Evolutionary conservation across 2,329 filamentous ascomycete species (phyloP), one percentile per base, ranked within the genome.

Genomic region (Diaporthe vaccinii): DNA sequence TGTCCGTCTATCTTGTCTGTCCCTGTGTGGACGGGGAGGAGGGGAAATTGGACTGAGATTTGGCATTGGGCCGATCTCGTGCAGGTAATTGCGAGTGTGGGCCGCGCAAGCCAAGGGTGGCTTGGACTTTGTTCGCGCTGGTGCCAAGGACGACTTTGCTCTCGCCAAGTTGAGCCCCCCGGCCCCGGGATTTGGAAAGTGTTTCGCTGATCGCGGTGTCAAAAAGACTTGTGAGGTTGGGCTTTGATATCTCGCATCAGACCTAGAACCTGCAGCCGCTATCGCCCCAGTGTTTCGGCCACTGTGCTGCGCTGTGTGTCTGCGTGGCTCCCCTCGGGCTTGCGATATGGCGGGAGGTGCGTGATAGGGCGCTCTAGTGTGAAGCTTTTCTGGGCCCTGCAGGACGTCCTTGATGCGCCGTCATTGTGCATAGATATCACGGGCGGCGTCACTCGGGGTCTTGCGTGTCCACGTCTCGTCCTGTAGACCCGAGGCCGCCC

Each of bases 91-190:
- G 39, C 9, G 28, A 68, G 20, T 62, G 62, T 68, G 44, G 62
- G 62, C 62, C 44, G 62, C 62, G 62, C 62, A 68, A 68, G 65
- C 65, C 65, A 69, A 55, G 65, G 65, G 34, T 69, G 65, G 65
- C 65, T 69, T 69, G 65, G 65, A 55, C 59, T 65, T 55, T 7
- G 28, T 2, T 55, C 57, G 10, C 57, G 34, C 22, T 22, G 57
- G 57, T 14, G 51, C 49, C 7, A 15, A 46, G 46, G 31, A 68
- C 22, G 31, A 22, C 20, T 34, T 62, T 53, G 20, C 20, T 49
- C 17, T 41, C 55, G 55, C 59, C 39, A 31, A 65, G 59, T 65
- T 41, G 39, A 36, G 6, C 55, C 17, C 39, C 39, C 25, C n/a
- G 15, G 55, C 8, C 15, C 39, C 59, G 59, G 41, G 39, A 31